Percentiles rank a stretch among this genome's conserved stretches.
Conservation (phyloP, 495 filamentous ascomycete species). For the Aspergillus nidulans region DNA sequence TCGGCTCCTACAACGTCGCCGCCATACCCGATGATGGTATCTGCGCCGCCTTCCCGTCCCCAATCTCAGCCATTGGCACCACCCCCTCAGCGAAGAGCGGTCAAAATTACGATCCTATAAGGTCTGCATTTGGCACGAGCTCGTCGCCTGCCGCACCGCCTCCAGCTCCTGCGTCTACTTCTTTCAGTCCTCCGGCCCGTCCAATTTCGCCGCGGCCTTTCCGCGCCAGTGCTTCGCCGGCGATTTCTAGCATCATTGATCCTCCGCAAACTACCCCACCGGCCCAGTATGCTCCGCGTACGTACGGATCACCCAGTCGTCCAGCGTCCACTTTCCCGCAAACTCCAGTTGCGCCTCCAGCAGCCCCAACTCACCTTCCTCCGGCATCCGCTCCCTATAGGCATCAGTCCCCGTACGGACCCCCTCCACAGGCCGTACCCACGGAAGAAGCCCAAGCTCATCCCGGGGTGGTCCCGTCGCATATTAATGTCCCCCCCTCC, state of each 20-base stretch:
- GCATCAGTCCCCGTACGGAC: slow-evolving; percentile 29
- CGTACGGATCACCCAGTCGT: slow-evolving; percentile 32
- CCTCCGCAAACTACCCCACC: slow-evolving; percentile 51
- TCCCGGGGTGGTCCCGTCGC: slow-evolving; percentile 18
- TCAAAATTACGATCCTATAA: slow-evolving; percentile 83
- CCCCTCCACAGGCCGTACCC: slow-evolving; percentile 20
- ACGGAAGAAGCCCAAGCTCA: slow-evolving; percentile 23
- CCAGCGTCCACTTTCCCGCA: slow-evolving; percentile 25
- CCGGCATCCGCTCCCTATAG: slow-evolving; percentile 21
- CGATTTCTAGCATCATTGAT: slow-evolving; percentile 86
- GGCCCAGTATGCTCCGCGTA: slow-evolving; percentile 24
- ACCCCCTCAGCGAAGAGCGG: slow-evolving; percentile 54
- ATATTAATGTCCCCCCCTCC: slow-evolving; percentile 12
- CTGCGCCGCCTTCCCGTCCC: slow-evolving; percentile 29
- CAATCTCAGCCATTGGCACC: slow-evolving; percentile 39
- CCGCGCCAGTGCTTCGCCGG: slow-evolving; percentile 80
- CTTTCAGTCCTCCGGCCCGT: slow-evolving; percentile 35
- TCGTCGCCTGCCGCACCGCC: slow-evolving; percentile 53
- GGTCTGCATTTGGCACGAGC: slow-evolving; percentile 60
- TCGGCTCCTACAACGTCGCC: slow-evolving; percentile 15
- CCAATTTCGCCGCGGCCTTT: slow-evolving; percentile 41
- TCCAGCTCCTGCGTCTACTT: slow-evolving; percentile 45
- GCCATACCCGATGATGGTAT: slow-evolving; percentile 20
- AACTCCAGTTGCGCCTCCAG: slow-evolving; percentile 25
- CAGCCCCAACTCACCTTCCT: slow-evolving; percentile 21